These are phyloP conservation scores for Myxozyma mucilagina DNA, from an alignment of 805 yeast genomes.

Conservation along the genomic window DNA sequence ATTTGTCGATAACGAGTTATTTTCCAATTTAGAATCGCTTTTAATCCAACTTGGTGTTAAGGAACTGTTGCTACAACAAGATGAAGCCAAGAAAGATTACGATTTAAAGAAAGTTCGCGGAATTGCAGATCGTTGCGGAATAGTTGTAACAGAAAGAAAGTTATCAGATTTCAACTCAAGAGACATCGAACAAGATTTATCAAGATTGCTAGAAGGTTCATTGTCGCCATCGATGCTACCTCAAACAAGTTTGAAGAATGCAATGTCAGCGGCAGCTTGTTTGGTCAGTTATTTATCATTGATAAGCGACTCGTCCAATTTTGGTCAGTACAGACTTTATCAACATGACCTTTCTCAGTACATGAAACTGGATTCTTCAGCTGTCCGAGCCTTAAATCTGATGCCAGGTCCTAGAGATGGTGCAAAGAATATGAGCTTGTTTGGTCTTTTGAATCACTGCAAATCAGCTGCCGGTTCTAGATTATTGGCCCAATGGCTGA, in stretches of 20 bases:
- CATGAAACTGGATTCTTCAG: conserved; percentile 90
- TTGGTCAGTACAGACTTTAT: conserved; percentile 56
- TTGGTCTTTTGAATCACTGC: conserved; percentile 83
- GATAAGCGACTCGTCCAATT: conserved; percentile 55
- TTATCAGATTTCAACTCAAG: conserved; percentile 59
- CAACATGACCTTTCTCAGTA: conserved; percentile 73
- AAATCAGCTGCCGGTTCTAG: conserved; percentile 88
- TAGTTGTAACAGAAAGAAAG: conserved; percentile 64
- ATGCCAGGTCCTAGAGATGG: conserved; percentile 62
- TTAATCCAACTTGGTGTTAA: conserved; percentile 86
- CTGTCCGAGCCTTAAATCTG: conserved; percentile 81
- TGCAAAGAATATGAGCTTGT: conserved; percentile 60
- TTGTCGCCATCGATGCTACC: conserved; percentile 35
- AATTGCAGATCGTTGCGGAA: conserved; percentile 75
- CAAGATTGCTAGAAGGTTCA: conserved; percentile 60
- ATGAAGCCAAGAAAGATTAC: conserved; percentile 45
- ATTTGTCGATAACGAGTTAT: conserved; percentile 83
- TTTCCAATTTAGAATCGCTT: conserved; percentile 80
- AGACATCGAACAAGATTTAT: conserved; percentile 75
- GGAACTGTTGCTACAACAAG: conserved; percentile 69
- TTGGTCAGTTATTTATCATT: conserved; percentile 67
- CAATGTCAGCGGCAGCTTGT: conserved; percentile 67
- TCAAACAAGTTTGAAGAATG: conserved; percentile 47
- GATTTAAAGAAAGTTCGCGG: conserved; percentile 66
- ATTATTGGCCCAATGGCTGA: conserved; percentile 87